phyloP scores from a whole-genome alignment of 371 early-diverging fungal genomes.

The Mucor velutinosus region DNA sequence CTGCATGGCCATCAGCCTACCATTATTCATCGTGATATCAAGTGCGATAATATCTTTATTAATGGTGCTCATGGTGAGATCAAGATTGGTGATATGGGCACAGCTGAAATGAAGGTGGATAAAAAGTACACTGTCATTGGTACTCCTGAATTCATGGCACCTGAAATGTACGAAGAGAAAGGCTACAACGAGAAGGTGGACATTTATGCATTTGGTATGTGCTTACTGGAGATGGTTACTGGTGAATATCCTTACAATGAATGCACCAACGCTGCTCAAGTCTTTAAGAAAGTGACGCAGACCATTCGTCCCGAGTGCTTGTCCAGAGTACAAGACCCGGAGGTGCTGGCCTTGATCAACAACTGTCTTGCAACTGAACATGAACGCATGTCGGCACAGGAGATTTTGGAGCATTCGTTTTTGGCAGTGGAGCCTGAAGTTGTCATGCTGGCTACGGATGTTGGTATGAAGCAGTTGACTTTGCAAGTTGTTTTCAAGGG shows the following conservation, averaged over 20 bases:
- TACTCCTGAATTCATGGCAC: constrained; percentile 92
- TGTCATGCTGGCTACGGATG: constrained; percentile 63
- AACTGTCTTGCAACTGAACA: constrained; percentile 72
- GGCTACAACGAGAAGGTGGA: constrained; percentile 89
- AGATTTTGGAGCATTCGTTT: constrained; percentile 85
- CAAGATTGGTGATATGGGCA: constrained; percentile 85
- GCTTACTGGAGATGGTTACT: constrained; percentile 87
- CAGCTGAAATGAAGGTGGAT: constrained; percentile 68
- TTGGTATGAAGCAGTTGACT: constrained; percentile 69
- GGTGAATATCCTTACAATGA: constrained; percentile 90
- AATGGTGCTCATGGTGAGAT: constrained; percentile 78
- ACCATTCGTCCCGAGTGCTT: constrained; percentile 67
- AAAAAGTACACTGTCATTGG: constrained; percentile 69
- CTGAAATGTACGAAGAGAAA: constrained; percentile 89
- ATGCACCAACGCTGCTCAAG: constrained; percentile 86
- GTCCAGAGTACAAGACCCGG: constrained; percentile 66
- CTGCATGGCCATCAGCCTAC: constrained; percentile 76
- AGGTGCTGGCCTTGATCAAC: constrained; percentile 74
- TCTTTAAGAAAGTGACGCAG: constrained; percentile 81
- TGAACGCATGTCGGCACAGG: constrained; percentile 71
- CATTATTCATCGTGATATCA: constrained; percentile 83
- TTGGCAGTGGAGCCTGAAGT: constrained; percentile 76
- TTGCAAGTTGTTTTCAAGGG: constrained; percentile 87
- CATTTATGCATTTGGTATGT: constrained; percentile 95
- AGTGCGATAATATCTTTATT: constrained; percentile 74